Conservation (phyloP, 1,284 basidiomycete species). For the Rhodotorula sp. region DNA sequence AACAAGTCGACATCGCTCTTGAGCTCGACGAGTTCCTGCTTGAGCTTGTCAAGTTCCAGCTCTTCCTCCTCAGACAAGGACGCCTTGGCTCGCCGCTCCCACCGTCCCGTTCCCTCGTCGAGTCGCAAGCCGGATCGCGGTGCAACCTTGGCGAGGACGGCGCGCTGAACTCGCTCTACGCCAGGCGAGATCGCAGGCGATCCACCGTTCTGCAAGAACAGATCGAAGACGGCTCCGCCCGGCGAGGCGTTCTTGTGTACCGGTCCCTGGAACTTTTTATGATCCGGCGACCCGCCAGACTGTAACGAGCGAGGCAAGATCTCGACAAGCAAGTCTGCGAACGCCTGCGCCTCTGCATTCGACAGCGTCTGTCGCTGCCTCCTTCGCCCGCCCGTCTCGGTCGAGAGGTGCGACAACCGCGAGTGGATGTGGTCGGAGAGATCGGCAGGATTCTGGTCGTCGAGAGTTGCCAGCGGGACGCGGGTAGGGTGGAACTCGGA, state of each 20-base stretch:
- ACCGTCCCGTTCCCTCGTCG: background rate
- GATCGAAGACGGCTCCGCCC: constrained; percentile 4
- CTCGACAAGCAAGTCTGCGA: constrained; percentile 34
- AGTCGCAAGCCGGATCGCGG: background rate
- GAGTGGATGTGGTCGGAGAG: background rate
- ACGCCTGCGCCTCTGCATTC: constrained; percentile 24
- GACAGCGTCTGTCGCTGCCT: constrained; percentile 30
- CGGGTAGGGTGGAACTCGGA: background rate
- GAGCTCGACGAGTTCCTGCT: constrained; percentile 13
- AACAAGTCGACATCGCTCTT: constrained; percentile 20
- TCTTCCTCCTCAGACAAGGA: constrained; percentile 11
- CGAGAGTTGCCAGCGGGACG: background rate
- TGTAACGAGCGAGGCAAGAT: constrained; percentile 26
- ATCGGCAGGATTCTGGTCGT: too few species aligned
- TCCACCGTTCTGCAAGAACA: background rate
- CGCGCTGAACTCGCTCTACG: constrained; percentile 8
- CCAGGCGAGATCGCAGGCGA: background rate
- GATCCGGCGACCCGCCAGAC: too few species aligned
- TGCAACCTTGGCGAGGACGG: constrained; percentile 6
- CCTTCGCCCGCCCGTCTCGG: background rate
- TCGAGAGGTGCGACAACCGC: background rate
- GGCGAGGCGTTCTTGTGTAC: background rate
- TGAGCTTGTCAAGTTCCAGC: constrained; percentile 20
- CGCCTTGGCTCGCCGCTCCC: background rate
- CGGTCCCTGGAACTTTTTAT: background rate